Percentiles rank a stretch among this genome's conserved stretches.
These are phyloP conservation scores for Solanum piurae DNA, from an alignment of 257 asterid species.

Conservation along the genomic window DNA sequence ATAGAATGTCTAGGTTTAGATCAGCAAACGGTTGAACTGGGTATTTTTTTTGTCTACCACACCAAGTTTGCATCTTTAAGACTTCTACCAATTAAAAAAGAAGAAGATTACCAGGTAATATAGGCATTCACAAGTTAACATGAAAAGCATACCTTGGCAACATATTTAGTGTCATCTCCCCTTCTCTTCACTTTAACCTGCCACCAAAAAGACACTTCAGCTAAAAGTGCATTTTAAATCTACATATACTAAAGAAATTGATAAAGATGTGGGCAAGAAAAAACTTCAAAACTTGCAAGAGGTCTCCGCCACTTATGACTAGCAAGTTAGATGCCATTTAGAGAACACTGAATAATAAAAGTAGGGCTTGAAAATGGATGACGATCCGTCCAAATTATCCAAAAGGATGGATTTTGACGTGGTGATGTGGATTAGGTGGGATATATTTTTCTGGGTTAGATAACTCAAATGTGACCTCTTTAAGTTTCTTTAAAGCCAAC, in stretches of 20 bases:
- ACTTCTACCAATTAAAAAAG: neutral
- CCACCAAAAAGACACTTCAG: constrained; percentile 13
- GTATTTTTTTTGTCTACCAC: neutral
- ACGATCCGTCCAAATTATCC: neutral
- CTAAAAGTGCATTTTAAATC: neutral
- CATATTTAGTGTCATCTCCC: constrained; percentile 87
- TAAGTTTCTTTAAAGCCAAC: neutral
- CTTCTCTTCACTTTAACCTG: constrained; percentile 90
- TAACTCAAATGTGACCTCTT: neutral
- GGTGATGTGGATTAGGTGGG: neutral
- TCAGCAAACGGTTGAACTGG: neutral
- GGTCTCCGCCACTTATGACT: neutral
- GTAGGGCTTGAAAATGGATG: neutral
- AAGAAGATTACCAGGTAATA: neutral
- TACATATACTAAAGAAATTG: neutral
- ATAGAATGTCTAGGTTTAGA: neutral
- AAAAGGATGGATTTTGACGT: neutral
- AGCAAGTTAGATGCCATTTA: neutral
- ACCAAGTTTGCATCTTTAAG: neutral
- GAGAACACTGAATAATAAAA: neutral
- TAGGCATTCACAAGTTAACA: neutral
- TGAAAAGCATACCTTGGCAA: constrained; percentile 63
- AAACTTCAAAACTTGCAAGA: neutral
- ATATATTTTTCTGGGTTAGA: neutral
- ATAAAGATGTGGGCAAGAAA: neutral